These are phyloP conservation scores for Amborella trichopoda DNA, from an alignment of 164 flowering plant genomes.

Conservation along the genomic window DNA sequence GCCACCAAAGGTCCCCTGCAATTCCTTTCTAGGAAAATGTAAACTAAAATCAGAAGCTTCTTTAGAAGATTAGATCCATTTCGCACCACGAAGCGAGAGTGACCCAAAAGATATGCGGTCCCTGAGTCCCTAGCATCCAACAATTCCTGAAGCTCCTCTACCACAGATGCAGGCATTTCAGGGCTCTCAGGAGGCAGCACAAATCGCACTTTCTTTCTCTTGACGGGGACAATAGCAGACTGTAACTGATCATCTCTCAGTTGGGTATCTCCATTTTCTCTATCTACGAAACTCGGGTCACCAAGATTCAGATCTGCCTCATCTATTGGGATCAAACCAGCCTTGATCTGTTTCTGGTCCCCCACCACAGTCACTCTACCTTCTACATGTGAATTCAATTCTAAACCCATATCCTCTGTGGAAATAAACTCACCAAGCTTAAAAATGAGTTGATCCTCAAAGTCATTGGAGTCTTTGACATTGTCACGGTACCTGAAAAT, in stretches of 20 bases:
- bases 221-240: neutral
- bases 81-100: conserved; percentile 33
- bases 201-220: conserved; percentile 41
- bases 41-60: conserved; percentile 25
- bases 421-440: conserved; percentile 51
- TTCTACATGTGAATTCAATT: conserved; percentile 25
- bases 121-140: conserved; percentile 63
- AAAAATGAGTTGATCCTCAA: conserved; percentile 46
- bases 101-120: conserved; percentile 49
- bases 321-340: conserved; percentile 23
- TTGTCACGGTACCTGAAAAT: too few species aligned
- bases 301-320: conserved; percentile 2
- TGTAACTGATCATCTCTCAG: conserved; percentile 6
- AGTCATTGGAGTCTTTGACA: conserved; percentile 30
- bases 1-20: conserved; percentile 46
- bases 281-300: neutral
- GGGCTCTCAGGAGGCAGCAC: conserved; percentile 32
- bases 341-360: conserved; percentile 17
- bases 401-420: conserved; percentile 36
- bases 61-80: conserved; percentile 31
- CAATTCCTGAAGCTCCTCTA: conserved; percentile 49
- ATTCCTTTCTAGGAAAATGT: conserved; percentile 43
- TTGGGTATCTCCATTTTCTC: conserved; percentile 4
- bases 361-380: conserved; percentile 51
- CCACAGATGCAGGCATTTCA: conserved; percentile 19